Base-by-base conservation (phyloP, 495 filamentous ascomycete genomes). In the Aspergillus leporis region DNA sequence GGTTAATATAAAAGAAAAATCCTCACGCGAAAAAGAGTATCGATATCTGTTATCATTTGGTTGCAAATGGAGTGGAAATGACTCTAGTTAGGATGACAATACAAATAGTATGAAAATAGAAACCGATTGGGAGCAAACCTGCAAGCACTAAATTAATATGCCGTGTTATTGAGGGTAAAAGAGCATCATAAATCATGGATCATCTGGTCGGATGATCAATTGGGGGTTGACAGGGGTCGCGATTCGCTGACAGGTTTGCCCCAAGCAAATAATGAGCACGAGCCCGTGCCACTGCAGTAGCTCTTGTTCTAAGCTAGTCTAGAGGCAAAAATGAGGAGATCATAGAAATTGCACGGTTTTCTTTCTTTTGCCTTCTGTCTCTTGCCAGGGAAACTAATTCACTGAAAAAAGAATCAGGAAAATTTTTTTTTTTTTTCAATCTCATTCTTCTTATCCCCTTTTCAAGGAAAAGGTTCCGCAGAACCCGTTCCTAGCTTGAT, bases 131-230 rank as follows among this genome's bases (percentile, higher is more conserved):
- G n/a, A n/a, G n/a, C n/a, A 32, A 28, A 28, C 25, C 25, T 28
- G 25, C 25, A 28, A 28, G 25, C 6, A 28, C 25, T 28, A 28
- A 28, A 28, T 28, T 28, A 28, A 28, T 28, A n/a, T 28, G 25
- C 25, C 6, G 47, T 19, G 43, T 21, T 28, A 51, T 16, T 22
- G 43, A 31, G 45, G 47, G 32, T 31, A n/a, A n/a, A n/a, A n/a
- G 46, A 57, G 14, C 31, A 55, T 61, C 41, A 45, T n/a, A n/a
- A n/a, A n/a, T n/a, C n/a, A n/a, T n/a, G n/a, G n/a, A n/a, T 46
- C 59, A 57, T 51, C 61, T 59, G 56, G 56, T 63, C 61, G 56
- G 56, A 58, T 63, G 61, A 63, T 55, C 41, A 28, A 53, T 34
- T 30, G 40, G 40, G 31, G 14, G 38, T 30, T 38, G 47, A 61